A percentile compares a stretch with the other conserved stretches of the same genome.
phyloP scores from a whole-genome alignment of 306 rosid genomes.

The Leucaena leucocephala region DNA sequence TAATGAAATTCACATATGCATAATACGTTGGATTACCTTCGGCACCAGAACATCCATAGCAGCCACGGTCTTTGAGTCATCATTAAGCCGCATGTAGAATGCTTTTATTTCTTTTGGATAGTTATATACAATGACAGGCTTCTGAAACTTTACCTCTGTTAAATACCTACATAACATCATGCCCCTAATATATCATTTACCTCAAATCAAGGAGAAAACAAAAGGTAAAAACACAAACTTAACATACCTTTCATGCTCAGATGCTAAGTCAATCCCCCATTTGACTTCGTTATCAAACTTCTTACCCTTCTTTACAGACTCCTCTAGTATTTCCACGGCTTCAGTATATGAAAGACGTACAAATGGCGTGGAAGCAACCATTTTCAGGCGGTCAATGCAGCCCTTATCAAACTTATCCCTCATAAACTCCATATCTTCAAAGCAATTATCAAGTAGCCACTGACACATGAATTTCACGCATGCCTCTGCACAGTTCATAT shows the following conservation, averaged over 20 bases:
- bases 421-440: conserved; percentile 92
- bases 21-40: conserved; percentile 54
- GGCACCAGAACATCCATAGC: conserved; percentile 99
- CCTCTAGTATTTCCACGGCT: conserved; percentile 80
- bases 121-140: conserved; percentile 91
- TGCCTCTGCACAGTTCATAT: conserved; percentile 97
- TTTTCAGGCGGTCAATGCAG: conserved; percentile 75
- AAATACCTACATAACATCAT: conserved; percentile 63
- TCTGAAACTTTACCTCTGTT: conserved; percentile 84
- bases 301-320: conserved; percentile 79
- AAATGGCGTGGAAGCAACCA: conserved; percentile 89
- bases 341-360: conserved; percentile 73
- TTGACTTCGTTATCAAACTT: conserved; percentile 90
- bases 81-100: conserved; percentile 96
- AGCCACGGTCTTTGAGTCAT: conserved; percentile 85
- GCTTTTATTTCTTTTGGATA: conserved; percentile 96
- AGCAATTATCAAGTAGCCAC: conserved; percentile 88
- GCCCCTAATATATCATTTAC: conserved; percentile 28
- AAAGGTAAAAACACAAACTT: conserved; percentile 4
- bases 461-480: conserved; percentile 83
- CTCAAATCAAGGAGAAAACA: conserved; percentile 14
- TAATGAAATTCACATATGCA: conserved; percentile 12
- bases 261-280: conserved; percentile 96
- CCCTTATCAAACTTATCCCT: conserved; percentile 77
- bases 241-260: conserved; percentile 91